These are phyloP conservation scores for Psidium guajava DNA, from an alignment of 345 rosid species.

Conservation along the genomic window DNA sequence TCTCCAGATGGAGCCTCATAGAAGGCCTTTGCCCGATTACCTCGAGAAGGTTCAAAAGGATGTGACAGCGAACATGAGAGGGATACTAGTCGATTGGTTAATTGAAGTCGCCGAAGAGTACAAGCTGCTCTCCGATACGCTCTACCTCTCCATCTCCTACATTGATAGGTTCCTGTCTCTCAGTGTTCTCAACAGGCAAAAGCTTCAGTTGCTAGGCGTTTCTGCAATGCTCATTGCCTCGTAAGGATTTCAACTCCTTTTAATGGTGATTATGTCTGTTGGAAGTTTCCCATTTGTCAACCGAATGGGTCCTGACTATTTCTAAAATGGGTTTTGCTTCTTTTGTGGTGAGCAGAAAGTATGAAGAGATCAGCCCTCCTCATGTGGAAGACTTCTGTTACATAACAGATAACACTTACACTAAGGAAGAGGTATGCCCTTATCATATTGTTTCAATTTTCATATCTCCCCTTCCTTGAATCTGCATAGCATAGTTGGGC, in stretches of 20 bases:
- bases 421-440: constrained; percentile 32
- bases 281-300: neutral
- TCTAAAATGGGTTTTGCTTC: neutral
- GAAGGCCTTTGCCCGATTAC: constrained; percentile 44
- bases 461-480: neutral
- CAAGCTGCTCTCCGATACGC: constrained; percentile 56
- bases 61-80: constrained; percentile 50
- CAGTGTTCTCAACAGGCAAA: constrained; percentile 26
- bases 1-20: constrained; percentile 31
- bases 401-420: constrained; percentile 62
- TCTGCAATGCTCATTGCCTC: constrained; percentile 71
- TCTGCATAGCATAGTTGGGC: neutral
- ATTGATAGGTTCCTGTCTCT: constrained; percentile 50
- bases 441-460: neutral
- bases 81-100: constrained; percentile 51
- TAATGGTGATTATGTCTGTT: neutral
- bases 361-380: constrained; percentile 66
- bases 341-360: constrained; percentile 30
- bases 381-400: constrained; percentile 60
- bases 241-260: constrained; percentile 16
- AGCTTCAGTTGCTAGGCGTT: constrained; percentile 62
- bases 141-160: constrained; percentile 43
- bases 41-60: constrained; percentile 52
- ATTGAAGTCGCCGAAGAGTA: constrained; percentile 65
- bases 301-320: neutral